A percentile compares a stretch with the other conserved stretches of the same genome.
Conservation (phyloP, 2,329 filamentous ascomycete species). For the Aspergillus sp. region DNA sequence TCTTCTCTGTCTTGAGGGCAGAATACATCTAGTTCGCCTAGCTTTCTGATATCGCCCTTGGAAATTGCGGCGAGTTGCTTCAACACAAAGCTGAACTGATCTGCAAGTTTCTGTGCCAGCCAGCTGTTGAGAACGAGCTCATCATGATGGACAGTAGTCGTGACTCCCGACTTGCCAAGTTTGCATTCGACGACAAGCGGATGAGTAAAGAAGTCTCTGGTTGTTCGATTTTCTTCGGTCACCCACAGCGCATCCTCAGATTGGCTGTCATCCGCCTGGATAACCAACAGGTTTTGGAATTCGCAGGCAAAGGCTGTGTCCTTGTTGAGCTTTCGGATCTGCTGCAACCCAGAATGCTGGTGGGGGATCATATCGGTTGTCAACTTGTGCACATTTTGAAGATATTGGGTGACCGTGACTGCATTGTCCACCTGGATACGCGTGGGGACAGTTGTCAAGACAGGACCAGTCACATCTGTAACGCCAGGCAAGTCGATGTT, state of each 20-base stretch:
- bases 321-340: conserved; percentile 50
- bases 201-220: conserved; percentile 38
- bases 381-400: conserved; percentile 54
- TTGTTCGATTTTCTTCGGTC: conserved; percentile 47
- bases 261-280: conserved; percentile 34
- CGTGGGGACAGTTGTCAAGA: conserved; percentile 31
- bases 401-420: conserved; percentile 43
- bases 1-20: conserved; percentile 29
- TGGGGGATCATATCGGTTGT: conserved; percentile 57
- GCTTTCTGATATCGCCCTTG: conserved; percentile 14
- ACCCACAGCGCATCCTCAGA: conserved; percentile 36
- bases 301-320: conserved; percentile 41
- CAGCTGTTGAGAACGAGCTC: conserved; percentile 45
- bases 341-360: conserved; percentile 56
- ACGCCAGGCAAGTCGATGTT: conserved; percentile 48
- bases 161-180: conserved; percentile 46
- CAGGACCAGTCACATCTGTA: conserved; percentile 44
- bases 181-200: not conserved
- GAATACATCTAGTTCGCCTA: conserved; percentile 25
- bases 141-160: conserved; percentile 62
- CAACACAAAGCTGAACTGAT: conserved; percentile 43
- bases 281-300: conserved; percentile 45
- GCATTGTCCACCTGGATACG: conserved; percentile 35
- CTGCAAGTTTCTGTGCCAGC: conserved; percentile 2
- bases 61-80: conserved; percentile 26